Conservation (phyloP, 1,284 basidiomycete species). For the Malassezia dermatis region DNA sequence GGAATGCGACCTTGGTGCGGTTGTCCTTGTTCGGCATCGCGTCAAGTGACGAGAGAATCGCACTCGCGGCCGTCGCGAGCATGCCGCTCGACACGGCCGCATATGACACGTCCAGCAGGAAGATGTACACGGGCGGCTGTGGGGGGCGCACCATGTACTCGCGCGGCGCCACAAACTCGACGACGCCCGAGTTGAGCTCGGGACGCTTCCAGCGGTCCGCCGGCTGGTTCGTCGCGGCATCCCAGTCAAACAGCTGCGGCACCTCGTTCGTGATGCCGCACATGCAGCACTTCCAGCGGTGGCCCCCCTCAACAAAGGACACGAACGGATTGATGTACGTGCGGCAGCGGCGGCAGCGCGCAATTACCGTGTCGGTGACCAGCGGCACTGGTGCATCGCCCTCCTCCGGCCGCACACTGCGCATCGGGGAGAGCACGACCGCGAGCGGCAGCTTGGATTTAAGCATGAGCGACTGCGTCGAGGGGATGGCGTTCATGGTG, state of each 20-base stretch:
- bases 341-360: conserved; percentile 88
- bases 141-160: conserved; percentile 98
- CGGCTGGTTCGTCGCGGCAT: conserved; percentile 81
- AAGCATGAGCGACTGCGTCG: conserved; percentile 74
- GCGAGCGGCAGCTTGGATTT: conserved; percentile 91
- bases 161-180: conserved; percentile 94
- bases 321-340: conserved; percentile 99
- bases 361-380: conserved; percentile 86
- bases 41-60: conserved; percentile 87
- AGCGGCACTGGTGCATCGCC: conserved; percentile 69
- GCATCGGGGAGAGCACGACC: conserved; percentile 82
- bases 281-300: conserved; percentile 99
- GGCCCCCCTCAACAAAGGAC: conserved; percentile 94
- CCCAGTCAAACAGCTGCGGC: conserved; percentile 97
- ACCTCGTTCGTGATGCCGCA: conserved; percentile 98
- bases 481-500: conserved; percentile 85
- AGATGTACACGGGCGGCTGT: conserved; percentile 91
- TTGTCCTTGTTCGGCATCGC: conserved; percentile 88
- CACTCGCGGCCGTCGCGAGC: conserved; percentile 92
- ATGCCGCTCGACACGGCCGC: conserved; percentile 68
- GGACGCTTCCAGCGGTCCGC: conserved; percentile 87
- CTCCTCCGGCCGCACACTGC: conserved; percentile 56
- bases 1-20: conserved; percentile 81
- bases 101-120: conserved; percentile 93
- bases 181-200: conserved; percentile 83